Conservation (phyloP, 169 alveolate species). For the Theileria sp. region DNA sequence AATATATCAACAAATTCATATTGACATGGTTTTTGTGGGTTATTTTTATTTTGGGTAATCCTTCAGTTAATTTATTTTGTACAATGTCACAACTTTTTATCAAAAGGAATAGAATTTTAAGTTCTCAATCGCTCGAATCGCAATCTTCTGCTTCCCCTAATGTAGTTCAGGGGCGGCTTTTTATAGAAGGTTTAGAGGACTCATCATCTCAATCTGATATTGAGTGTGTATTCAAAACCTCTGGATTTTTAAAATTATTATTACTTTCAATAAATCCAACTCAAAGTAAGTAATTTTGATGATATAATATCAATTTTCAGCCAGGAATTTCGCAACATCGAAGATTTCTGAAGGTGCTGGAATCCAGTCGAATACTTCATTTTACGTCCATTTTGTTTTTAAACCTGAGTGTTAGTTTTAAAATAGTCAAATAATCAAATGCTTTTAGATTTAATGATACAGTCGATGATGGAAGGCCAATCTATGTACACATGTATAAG, state of each 20-base stretch:
- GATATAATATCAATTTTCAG: slow-evolving; percentile 2
- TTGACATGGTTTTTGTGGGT: slow-evolving; percentile 4
- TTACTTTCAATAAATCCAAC: slow-evolving; percentile 54
- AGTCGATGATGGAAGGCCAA: slow-evolving; percentile 68
- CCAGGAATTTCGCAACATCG: slow-evolving; percentile 15
- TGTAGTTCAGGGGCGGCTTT: neutral
- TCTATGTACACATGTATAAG: slow-evolving; percentile 67
- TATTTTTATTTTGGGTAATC: slow-evolving; percentile 19
- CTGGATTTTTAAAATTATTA: slow-evolving; percentile 52
- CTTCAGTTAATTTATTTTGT: neutral
- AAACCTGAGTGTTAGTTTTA: slow-evolving; percentile 39
- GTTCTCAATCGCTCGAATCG: slow-evolving; percentile 22
- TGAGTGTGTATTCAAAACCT: slow-evolving; percentile 50
- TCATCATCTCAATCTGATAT: slow-evolving; percentile 18
- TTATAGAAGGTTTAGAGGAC: slow-evolving; percentile 2
- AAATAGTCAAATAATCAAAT: neutral
- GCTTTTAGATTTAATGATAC: slow-evolving; percentile 49
- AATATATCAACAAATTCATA: neutral
- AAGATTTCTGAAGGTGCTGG: slow-evolving; percentile 9
- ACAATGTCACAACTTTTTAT: slow-evolving; percentile 23
- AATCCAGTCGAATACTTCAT: slow-evolving; percentile 39
- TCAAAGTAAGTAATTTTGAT: slow-evolving; percentile 21
- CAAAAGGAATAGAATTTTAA: slow-evolving; percentile 27
- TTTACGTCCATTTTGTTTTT: slow-evolving; percentile 57
- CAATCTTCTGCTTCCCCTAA: slow-evolving; percentile 21